Base-by-base conservation (phyloP, 805 yeast genomes). In the Yarrowia sp. region DNA sequence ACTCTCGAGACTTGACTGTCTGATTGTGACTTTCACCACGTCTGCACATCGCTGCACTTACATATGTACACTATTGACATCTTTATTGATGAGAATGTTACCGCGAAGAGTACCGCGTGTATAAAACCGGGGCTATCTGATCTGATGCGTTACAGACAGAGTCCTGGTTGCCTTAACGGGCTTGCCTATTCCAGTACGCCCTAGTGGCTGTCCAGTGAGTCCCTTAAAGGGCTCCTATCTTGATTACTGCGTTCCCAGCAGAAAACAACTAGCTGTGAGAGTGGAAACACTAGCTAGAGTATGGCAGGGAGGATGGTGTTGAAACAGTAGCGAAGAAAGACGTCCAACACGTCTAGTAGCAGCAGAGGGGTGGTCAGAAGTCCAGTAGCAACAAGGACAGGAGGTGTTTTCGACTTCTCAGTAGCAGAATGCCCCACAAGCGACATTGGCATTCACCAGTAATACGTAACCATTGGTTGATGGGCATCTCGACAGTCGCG, bases 31-130 rank as follows among this genome's bases (percentile, higher is more conserved):
- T 24, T 24, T 24, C 30, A 24, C 30, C 30, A n/a, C n/a, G n/a
- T n/a, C 30, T 7, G 30, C 30, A 24, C 30, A 24, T 24, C 6
- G 33, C 47, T 53, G 65, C 68, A 40, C 30, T 20, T 53, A 55
- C 61, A 55, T 55, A 55, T 55, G 61, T 55, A 55, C 61, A 55
- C 61, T 55, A 55, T 55, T 55, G 61, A 40, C 61, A 55, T 55
- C 46, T 24, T 52, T 39, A 13, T 20, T 34, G 60, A 53, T 53
- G 60, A 38, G 13, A n/a, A 39, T 9, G 24, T 24, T 24, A 14
- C 46, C 60, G 60, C 60, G 60, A 53, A 36, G 60, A 53, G 60
- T 24, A 20, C 40, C 58, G 44, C 44, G 60, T n/a, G 50, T 46
- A 46, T 53, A 8, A n/a, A 7, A 17, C 34, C 20, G 20, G 60